phyloP scores from a whole-genome alignment of 1,284 basidiomycete genomes.

The Tilletiopsis washingtonensis region DNA sequence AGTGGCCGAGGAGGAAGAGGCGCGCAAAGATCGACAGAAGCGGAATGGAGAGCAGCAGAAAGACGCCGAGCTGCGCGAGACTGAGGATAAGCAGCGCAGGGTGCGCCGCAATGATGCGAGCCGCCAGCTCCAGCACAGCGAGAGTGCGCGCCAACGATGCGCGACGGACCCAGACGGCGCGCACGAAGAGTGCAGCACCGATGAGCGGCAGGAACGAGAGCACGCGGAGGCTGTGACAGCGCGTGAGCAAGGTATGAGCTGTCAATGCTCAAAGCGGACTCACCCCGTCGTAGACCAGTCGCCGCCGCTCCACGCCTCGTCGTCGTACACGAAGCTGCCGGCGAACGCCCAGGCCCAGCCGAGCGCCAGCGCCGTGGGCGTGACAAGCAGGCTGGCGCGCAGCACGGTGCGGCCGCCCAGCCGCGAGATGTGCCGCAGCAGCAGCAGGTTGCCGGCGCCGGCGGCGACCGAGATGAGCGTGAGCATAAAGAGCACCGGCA shows the following conservation, averaged over 20 bases:
- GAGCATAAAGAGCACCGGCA: constrained; percentile 72
- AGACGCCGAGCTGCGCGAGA: constrained; percentile 64
- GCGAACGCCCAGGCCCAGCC: constrained; percentile 79
- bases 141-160: constrained; percentile 58
- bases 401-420: constrained; percentile 27
- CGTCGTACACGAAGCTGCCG: constrained; percentile 79
- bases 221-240: constrained; percentile 57
- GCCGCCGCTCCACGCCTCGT: constrained; percentile 58
- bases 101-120: constrained; percentile 66
- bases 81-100: constrained; percentile 74
- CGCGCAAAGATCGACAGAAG: constrained; percentile 70
- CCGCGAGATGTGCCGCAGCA: constrained; percentile 25
- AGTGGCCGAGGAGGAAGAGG: constrained; percentile 54
- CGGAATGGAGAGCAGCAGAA: constrained; percentile 68
- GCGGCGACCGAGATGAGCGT: constrained; percentile 67
- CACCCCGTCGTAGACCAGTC: constrained; percentile 75
- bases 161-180: constrained; percentile 61
- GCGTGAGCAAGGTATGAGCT: not conserved
- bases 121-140: constrained; percentile 70
- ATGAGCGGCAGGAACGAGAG: constrained; percentile 68
- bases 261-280: constrained; percentile 38
- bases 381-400: constrained; percentile 22
- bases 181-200: constrained; percentile 63
- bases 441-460: constrained; percentile 58
- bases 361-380: constrained; percentile 70